Conservation (phyloP, 2,329 filamentous ascomycete genomes). For the Aspergillus thermomutatus region DNA sequence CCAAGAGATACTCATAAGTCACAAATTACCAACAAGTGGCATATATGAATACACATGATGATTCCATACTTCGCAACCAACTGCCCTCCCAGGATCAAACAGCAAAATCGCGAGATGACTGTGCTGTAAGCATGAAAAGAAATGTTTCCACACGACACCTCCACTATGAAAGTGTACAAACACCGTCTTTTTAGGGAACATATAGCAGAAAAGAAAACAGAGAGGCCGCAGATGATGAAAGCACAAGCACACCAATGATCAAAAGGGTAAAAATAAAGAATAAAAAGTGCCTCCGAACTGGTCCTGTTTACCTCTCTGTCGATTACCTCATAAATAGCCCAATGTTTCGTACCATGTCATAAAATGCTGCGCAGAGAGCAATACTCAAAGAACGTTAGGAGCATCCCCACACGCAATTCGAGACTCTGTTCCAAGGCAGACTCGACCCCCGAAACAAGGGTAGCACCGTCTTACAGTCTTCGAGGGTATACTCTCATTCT, state of each 20-base stretch:
- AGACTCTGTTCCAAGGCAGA: not conserved
- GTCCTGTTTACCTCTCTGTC: not conserved
- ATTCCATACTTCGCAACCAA: not conserved
- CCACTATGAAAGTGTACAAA: not conserved
- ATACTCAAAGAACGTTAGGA: constrained; percentile 4
- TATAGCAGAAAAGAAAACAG: not conserved
- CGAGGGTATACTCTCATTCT: not conserved
- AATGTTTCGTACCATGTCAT: constrained; percentile 14
- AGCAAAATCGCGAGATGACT: not conserved
- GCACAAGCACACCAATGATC: not conserved
- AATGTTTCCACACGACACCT: not conserved
- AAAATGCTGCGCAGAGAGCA: constrained; percentile 12
- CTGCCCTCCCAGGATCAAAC: not conserved
- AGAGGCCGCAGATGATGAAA: not conserved
- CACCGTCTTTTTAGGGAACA: not conserved
- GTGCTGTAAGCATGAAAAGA: not conserved
- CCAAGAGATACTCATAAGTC: not conserved
- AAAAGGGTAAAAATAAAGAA: not conserved
- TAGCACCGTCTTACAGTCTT: not conserved
- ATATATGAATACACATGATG: constrained; percentile 1
- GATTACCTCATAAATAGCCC: constrained; percentile 15
- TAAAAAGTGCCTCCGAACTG: not conserved
- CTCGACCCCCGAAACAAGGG: not conserved
- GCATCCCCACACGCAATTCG: constrained; percentile 1
- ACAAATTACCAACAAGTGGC: not conserved